Evolutionary conservation across 306 rosid species (phyloP), one percentile per base, ranked within the genome.

Genomic region (Dryas octopetala): DNA sequence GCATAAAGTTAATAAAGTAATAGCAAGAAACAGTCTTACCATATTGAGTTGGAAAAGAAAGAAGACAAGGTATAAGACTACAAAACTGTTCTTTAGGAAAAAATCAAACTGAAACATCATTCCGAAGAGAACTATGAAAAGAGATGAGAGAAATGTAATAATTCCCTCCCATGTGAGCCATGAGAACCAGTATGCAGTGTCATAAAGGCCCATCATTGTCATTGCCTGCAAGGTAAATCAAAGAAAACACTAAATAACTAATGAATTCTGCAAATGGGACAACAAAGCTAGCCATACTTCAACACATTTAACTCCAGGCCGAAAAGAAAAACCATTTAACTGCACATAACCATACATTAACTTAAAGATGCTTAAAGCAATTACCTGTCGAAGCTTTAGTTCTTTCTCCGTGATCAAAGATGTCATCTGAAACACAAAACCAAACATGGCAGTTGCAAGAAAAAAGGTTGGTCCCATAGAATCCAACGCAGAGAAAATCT

Each of bases 371-470:
- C n/a, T 3, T 58, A 41, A 14, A 9, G 52, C 46, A 47, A 16
- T 38, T 82, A 93, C 97, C 98, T 94, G 94, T 19, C 98, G 95
- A 81, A 94, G 97, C 84, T 91, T 94, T 73, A 91, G 93, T 77
- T 94, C 98, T 81, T 88, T 94, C 80, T 94, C 97, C 9, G 93
- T 74, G 49, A 94, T 84, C 86, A 91, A 83, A 69, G 95, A 86
- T 83, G 82, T 79, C 47, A 88, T 90, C 84, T 91, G 97, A 85
- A 94, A 84, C 59, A 94, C 98, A 81, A 91, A 94, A 75, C 89
- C 85, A 73, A 94, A 91, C 98, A 91, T 94, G 71, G 95, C 90
- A 62, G 91, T 77, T 52, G 94, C 93, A 48, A 94, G 88, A 79
- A 91, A 91, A 83, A 91, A 91, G 12, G 89, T n/a, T 3, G 95